Percentiles rank a stretch among this genome's conserved stretches.
Conservation (phyloP, 352 stramenopile genomes). For the Phytophthora tubulina region DNA sequence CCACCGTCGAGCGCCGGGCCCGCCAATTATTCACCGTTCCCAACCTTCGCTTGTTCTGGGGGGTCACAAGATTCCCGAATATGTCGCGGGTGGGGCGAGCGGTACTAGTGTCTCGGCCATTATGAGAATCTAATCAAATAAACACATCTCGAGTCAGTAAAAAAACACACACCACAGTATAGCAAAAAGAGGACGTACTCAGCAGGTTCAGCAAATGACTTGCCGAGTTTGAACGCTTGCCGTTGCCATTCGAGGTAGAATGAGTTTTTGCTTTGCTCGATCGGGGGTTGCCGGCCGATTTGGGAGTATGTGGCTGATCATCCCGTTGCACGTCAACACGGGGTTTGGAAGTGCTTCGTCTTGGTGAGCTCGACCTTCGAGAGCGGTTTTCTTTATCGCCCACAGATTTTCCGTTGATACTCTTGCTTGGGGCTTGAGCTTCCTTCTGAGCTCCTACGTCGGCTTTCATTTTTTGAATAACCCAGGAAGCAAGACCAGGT, state of each 20-base stretch:
- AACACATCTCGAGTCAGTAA: conserved; percentile 20
- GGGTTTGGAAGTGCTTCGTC: not conserved
- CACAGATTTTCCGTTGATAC: conserved; percentile 15
- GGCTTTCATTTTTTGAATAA: conserved; percentile 70
- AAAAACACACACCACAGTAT: not conserved
- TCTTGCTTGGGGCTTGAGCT: conserved; percentile 19
- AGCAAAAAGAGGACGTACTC: conserved; percentile 40
- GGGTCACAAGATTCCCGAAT: conserved; percentile 45
- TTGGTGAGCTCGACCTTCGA: conserved; percentile 20
- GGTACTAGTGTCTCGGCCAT: conserved; percentile 31
- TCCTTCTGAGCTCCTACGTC: conserved; percentile 33
- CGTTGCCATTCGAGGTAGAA: conserved; percentile 22
- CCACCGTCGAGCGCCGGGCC: conserved; percentile 59
- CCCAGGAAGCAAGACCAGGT: conserved; percentile 54
- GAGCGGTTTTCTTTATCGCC: conserved; percentile 17
- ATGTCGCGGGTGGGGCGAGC: conserved; percentile 44
- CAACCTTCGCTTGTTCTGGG: conserved; percentile 42
- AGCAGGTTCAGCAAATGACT: conserved; percentile 69
- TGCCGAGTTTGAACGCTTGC: conserved; percentile 65
- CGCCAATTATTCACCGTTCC: conserved; percentile 53
- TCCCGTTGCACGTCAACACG: conserved; percentile 16
- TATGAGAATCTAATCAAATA: conserved; percentile 40
- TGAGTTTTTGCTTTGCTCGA: conserved; percentile 24
- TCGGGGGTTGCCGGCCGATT: conserved; percentile 15
- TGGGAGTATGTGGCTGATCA: conserved; percentile 6